phyloP scores from a whole-genome alignment of 352 stramenopile genomes.

The Blastocystis sp. region DNA sequence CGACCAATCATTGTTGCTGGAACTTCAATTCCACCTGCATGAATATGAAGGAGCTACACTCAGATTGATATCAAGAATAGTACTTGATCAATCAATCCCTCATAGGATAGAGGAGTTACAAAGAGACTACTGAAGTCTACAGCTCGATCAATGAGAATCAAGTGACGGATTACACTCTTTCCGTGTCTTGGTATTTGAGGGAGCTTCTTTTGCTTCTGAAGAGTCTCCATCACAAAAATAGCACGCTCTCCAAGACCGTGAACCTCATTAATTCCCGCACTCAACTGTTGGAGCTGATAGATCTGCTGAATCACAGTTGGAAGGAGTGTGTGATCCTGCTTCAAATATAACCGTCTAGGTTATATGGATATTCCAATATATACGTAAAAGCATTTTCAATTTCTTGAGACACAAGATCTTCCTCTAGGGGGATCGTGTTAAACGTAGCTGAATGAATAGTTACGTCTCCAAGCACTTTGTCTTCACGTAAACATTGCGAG shows the following conservation, averaged over 20 bases:
- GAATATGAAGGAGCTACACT: conserved; percentile 1
- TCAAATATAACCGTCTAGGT: neutral
- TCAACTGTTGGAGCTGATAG: neutral
- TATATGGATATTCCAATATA: neutral
- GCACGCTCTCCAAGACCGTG: conserved; percentile 13
- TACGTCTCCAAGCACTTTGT: neutral
- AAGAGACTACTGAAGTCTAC: conserved; percentile 17
- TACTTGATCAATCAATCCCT: conserved; percentile 43
- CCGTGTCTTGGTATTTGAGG: neutral
- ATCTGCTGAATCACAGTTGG: neutral
- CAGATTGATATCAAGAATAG: neutral
- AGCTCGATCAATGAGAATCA: conserved; percentile 3
- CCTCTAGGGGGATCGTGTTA: neutral
- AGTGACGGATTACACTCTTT: conserved; percentile 5
- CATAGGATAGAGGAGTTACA: conserved; percentile 39
- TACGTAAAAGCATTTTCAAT: conserved; percentile 19
- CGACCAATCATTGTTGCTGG: conserved; percentile 4
- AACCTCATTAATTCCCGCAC: conserved; percentile 11
- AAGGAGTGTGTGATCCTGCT: neutral
- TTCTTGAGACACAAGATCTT: conserved; percentile 41
- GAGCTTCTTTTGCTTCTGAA: conserved; percentile 17
- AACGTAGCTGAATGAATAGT: neutral
- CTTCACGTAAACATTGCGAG: conserved; percentile 7
- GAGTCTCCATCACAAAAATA: neutral
- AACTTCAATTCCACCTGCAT: neutral